Base-by-base conservation (phyloP, 2,329 filamentous ascomycete species). In the Diaporthe ampelina region DNA sequence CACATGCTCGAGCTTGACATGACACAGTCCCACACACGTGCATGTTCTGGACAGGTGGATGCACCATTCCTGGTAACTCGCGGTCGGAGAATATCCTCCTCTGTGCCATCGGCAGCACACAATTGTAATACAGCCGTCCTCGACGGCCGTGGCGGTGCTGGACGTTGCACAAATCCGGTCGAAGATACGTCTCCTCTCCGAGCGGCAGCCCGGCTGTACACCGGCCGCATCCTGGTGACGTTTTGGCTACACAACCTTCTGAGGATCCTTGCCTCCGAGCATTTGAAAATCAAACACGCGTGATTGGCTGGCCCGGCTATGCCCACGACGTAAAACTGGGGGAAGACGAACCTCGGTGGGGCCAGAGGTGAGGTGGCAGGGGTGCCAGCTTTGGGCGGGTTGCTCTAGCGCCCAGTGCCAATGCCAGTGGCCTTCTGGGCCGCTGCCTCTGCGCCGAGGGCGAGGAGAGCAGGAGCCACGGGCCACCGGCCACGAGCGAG, bases 291-390 rank as follows among this genome's bases (percentile, higher is more conserved):
- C 69, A 67, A 43, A 24, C 10, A 1, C 15, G 13, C 56, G 0
- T 76, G 72, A 76, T 76, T 76, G 74, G 74, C 48, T 57, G 29
- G 52, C 48, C 50, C 72, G 68, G 74, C 72, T 54, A 72, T 65
- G 61, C 50, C 67, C 67, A 56, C 56, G 67, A 58, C 43, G 67
- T 56, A 69, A 69, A 74, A 68, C 63, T 67, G 57, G 71, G 74
- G 52, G 40, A 19, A 40, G 52, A 45, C 57, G 24, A 52, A 54
- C 48, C 63, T 68, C 63, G 63, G 63, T 68, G 63, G 63, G 63
- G 63, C 63, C 37, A 21, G n/a, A 54, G 63, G 48, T 68, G 63
- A 68, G 63, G 17, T 68, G 63, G 63, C 72, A 74, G 56, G 68
- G 73, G 72, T 58, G 72, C n/a, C 58, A 71, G 72, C 63, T 74